phyloP scores from a whole-genome alignment of 2,329 filamentous ascomycete species.

The Stachybotrys echinatus region DNA sequence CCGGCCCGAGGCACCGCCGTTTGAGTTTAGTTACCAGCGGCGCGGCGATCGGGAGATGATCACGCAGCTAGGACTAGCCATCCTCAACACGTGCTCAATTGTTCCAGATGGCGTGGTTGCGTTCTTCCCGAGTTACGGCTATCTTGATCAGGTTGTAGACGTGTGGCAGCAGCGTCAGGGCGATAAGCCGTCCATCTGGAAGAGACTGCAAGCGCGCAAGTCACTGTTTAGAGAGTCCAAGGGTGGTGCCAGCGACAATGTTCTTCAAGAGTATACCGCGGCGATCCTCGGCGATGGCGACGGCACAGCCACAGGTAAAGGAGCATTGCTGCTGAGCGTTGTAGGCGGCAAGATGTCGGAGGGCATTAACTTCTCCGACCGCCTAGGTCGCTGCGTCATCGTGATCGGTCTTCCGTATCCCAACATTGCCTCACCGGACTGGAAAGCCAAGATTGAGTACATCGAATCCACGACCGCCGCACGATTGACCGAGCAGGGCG shows the following conservation, averaged over 20 bases:
- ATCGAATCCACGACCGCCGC: slow-evolving; percentile 58
- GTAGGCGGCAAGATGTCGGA: slow-evolving; percentile 94
- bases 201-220: slow-evolving; percentile 54
- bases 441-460: slow-evolving; percentile 88
- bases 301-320: slow-evolving; percentile 30
- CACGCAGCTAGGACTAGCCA: slow-evolving; percentile 64
- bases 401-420: slow-evolving; percentile 93
- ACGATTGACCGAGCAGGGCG: slow-evolving; percentile 22
- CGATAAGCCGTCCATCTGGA: slow-evolving; percentile 45
- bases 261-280: slow-evolving; percentile 67
- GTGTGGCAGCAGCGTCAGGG: slow-evolving; percentile 48
- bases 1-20: slow-evolving; percentile 39
- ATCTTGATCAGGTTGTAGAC: slow-evolving; percentile 68
- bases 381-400: slow-evolving; percentile 80
- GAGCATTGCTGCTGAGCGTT: slow-evolving; percentile 81
- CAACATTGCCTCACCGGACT: slow-evolving; percentile 82
- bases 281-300: slow-evolving; percentile 52
- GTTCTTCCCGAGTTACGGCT: slow-evolving; percentile 94
- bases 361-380: slow-evolving; percentile 96
- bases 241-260: slow-evolving; percentile 56
- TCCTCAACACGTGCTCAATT: slow-evolving; percentile 65
- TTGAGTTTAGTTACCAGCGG: slow-evolving; percentile 85
- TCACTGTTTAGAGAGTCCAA: slow-evolving; percentile 55
- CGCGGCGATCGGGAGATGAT: slow-evolving; percentile 67
- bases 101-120: slow-evolving; percentile 88